Evolutionary conservation across 805 yeast genomes (phyloP), one percentile per base, ranked within the genome.

Genomic region (Myxozyma neotropica): DNA sequence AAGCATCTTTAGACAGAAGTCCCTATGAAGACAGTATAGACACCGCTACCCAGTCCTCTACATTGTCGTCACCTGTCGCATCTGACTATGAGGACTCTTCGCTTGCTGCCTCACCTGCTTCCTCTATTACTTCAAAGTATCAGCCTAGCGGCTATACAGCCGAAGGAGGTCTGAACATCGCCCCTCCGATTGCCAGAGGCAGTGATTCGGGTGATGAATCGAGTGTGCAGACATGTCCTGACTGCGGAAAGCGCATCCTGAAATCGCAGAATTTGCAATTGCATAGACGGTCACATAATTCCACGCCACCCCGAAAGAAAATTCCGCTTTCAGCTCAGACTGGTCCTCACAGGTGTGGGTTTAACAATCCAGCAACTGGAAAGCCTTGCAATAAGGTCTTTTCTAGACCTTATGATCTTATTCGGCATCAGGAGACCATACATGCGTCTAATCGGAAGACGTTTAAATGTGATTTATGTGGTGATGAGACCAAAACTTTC

Each of bases 351-450:
- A 79, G 82, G 62, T 87, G 92, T 71, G 77, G 75, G 56, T 76
- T 85, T 72, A 73, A 80, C 8, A 84, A 84, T 67, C 87, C 89
- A 3, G 71, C 81, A 27, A 83, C 88, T 0, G 85, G 87, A 17
- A 71, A 77, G 62, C 82, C 83, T 24, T 89, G 96, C 74, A 75
- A 80, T 67, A 88, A 88, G 74, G 84, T 85, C 69, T 93, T 93
- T 71, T 90, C 97, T 17, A 83, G 99, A 70, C 96, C 97, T 19
- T 93, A 93, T 72, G 99, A 93, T 76, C 79, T 93, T 70, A 87
- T 92, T 26, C 83, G 99, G 68, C 99, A 93, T 74, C 97, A 93
- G 73, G 96, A 93, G 70, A 94, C 98, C 0, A 92, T 93, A 55
- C 99, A 93, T 73, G 94, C 97, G 0, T 80, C 88, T 49, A 87